These are phyloP conservation scores for Backusella luteola DNA, from an alignment of 192 early-diverging fungal species.

Conservation along the genomic window DNA sequence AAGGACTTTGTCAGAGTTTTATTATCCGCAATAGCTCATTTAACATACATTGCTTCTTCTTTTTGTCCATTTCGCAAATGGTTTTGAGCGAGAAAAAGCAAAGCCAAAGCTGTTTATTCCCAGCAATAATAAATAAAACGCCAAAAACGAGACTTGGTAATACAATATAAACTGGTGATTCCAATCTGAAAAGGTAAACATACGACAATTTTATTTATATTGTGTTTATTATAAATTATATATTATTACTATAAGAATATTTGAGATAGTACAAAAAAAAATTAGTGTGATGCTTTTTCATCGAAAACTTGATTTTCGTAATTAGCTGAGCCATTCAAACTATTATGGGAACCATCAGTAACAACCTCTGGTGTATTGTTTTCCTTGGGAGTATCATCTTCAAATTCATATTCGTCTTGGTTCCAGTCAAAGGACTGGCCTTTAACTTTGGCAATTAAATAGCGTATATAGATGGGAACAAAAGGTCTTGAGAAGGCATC, in stretches of 20 bases:
- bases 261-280: neutral
- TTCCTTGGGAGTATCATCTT: constrained; percentile 15
- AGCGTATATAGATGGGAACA: constrained; percentile 30
- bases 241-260: neutral
- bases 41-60: no score
- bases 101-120: no score
- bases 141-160: no score
- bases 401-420: constrained; percentile 25
- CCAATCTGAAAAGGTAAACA: no score
- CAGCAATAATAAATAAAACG: no score
- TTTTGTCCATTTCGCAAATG: no score
- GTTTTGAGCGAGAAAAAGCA: no score
- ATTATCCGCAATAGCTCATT: no score
- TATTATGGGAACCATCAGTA: neutral
- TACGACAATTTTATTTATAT: neutral
- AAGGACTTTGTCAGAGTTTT: no score
- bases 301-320: neutral
- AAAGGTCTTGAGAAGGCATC: constrained; percentile 21
- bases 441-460: constrained; percentile 18
- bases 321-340: neutral
- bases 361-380: neutral
- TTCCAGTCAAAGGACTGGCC: constrained; percentile 26
- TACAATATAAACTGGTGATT: no score
- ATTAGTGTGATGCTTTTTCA: neutral
- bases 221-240: neutral